These are phyloP conservation scores for Pichia sp. DNA, from an alignment of 1,139 yeast genomes.

Conservation along the genomic window DNA sequence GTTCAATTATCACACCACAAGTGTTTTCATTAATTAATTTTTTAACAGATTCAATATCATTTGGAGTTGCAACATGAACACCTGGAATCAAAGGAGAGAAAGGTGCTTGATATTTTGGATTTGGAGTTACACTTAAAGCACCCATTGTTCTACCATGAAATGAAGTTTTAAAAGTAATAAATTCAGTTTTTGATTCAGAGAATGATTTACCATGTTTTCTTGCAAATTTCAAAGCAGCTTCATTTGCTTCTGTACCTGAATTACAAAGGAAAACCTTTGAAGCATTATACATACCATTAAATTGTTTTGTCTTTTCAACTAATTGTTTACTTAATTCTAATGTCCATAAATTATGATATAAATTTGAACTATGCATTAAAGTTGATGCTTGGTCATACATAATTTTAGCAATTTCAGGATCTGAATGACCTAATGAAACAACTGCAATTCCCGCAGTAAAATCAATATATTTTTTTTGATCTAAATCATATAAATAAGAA, in stretches of 20 bases:
- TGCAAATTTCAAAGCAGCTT: slow-evolving; percentile 94
- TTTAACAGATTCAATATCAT: slow-evolving; percentile 54
- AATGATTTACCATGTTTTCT: slow-evolving; percentile 69
- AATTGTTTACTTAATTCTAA: slow-evolving; percentile 70
- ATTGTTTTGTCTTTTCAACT: slow-evolving; percentile 57
- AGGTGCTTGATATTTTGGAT: slow-evolving; percentile 86
- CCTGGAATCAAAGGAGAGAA: slow-evolving; percentile 89
- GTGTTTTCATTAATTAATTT: slow-evolving; percentile 61
- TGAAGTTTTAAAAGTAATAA: slow-evolving; percentile 79
- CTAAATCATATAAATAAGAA: slow-evolving; percentile 67
- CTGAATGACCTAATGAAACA: slow-evolving; percentile 85
- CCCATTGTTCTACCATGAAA: slow-evolving; percentile 97
- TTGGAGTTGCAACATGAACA: slow-evolving; percentile 56
- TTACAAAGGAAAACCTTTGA: slow-evolving; percentile 82
- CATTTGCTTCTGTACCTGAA: slow-evolving; percentile 96
- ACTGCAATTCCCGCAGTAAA: slow-evolving; percentile 97
- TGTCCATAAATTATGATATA: slow-evolving; percentile 80
- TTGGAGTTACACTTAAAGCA: slow-evolving; percentile 85
- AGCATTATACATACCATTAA: slow-evolving; percentile 79
- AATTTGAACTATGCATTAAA: slow-evolving; percentile 77
- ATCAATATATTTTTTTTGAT: slow-evolving; percentile 73
- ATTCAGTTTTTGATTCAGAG: slow-evolving; percentile 54
- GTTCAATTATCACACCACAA: slow-evolving; percentile 92
- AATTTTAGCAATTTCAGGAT: slow-evolving; percentile 65
- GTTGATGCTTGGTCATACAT: slow-evolving; percentile 65